A percentile compares a stretch with the other conserved stretches of the same genome.
Evolutionary conservation across 116 monocot species (phyloP).

Genomic region (Zostera marina): DNA sequence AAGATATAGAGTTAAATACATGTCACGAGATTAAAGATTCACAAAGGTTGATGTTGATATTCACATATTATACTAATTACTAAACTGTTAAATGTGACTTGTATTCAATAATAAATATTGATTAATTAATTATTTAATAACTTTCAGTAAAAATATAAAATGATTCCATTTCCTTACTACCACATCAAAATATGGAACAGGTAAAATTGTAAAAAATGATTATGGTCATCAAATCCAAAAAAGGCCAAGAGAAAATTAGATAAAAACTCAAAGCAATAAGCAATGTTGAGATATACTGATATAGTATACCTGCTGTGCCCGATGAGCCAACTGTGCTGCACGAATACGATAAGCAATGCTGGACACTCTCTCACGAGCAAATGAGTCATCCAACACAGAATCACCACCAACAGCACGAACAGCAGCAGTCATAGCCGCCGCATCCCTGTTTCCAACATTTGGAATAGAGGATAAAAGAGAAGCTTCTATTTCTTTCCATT

Average conservation of each 20-base stretch:
- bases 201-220: too few species aligned
- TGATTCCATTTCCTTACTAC: too few species aligned
- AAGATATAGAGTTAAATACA: too few species aligned
- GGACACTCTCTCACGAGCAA: conserved; percentile 84
- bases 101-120: too few species aligned
- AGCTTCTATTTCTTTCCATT: conserved; percentile 97
- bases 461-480: conserved; percentile 89
- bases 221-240: background rate
- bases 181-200: too few species aligned
- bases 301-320: conserved; percentile 88
- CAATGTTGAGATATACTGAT: too few species aligned
- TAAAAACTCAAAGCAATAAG: background rate
- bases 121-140: too few species aligned
- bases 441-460: conserved; percentile 89
- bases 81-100: too few species aligned
- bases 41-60: too few species aligned
- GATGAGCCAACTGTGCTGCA: conserved; percentile 57
- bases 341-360: conserved; percentile 81
- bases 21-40: too few species aligned
- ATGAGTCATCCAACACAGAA: conserved; percentile 88
- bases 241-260: background rate
- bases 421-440: conserved; percentile 95
- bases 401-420: conserved; percentile 97
- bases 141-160: too few species aligned
- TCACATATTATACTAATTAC: too few species aligned